Conservation (phyloP, 306 rosid species). For the Benincasa hispida region DNA sequence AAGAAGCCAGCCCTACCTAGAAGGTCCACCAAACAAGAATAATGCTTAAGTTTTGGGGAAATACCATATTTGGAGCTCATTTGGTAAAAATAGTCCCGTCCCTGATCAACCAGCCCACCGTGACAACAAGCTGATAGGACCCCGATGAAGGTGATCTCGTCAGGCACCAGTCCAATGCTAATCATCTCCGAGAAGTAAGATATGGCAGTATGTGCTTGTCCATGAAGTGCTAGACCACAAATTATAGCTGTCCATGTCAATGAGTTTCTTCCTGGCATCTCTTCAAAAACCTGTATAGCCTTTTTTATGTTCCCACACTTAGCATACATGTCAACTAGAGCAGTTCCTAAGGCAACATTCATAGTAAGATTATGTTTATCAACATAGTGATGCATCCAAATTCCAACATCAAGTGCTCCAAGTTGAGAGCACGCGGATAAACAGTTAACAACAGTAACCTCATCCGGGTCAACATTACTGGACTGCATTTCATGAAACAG, state of each 20-base stretch:
- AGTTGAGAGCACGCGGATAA: conserved; percentile 76
- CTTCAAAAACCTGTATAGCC: conserved; percentile 55
- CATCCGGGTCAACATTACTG: conserved; percentile 43
- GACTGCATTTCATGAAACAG: conserved; percentile 77
- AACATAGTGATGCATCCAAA: conserved; percentile 68
- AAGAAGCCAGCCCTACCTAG: conserved; percentile 69
- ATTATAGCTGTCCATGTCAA: conserved; percentile 84
- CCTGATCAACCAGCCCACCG: conserved; percentile 72
- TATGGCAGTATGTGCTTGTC: conserved; percentile 45
- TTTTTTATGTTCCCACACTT: conserved; percentile 65
- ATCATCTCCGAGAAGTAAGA: conserved; percentile 58
- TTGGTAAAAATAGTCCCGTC: conserved; percentile 45
- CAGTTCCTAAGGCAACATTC: conserved; percentile 62
- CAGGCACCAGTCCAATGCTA: conserved; percentile 44
- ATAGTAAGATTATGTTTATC: conserved; percentile 30
- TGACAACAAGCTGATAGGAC: conserved; percentile 81
- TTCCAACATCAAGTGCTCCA: conserved; percentile 71
- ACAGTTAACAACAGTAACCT: conserved; percentile 51
- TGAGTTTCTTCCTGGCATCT: conserved; percentile 54
- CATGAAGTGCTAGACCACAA: conserved; percentile 64
- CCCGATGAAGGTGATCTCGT: conserved; percentile 75
- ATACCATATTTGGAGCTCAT: conserved; percentile 37
- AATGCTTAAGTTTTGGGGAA: conserved; percentile 50
- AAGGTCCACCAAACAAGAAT: conserved; percentile 84
- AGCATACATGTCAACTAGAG: conserved; percentile 75